A percentile compares a stretch with the other conserved stretches of the same genome.
Conservation (phyloP, 345 rosid species). For the Syzygium aqueum region DNA sequence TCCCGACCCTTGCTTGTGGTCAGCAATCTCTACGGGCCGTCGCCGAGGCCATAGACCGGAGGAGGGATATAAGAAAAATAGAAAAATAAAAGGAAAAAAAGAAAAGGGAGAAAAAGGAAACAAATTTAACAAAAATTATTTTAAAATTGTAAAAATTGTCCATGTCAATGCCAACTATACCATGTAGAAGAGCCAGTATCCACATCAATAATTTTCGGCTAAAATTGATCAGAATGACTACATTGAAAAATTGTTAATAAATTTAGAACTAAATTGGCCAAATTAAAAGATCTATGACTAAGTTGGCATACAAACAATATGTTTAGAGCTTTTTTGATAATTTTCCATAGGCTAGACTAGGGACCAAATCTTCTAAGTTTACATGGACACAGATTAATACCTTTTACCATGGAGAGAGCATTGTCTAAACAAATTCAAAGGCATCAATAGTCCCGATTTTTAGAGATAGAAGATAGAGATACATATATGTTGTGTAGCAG, state of each 20-base stretch:
- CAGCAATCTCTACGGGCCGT: no score
- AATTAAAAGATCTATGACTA: fast-evolving
- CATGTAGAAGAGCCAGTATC: fast-evolving
- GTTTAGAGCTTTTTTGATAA: background rate
- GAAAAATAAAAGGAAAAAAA: no score
- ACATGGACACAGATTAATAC: background rate
- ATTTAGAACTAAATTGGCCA: background rate
- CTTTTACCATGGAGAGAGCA: background rate
- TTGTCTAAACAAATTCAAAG: background rate
- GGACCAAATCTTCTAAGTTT: background rate
- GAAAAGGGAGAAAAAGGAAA: no score
- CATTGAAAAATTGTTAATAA: background rate
- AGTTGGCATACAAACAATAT: background rate
- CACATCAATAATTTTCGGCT: fast-evolving
- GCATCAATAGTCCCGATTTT: background rate
- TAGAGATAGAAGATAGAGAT: background rate
- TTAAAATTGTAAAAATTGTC: no score
- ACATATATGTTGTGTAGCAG: background rate
- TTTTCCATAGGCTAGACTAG: background rate
- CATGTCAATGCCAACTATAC: fast-evolving
- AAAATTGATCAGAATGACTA: background rate
- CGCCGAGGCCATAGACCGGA: no score
- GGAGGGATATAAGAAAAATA: no score
- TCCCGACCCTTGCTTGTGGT: no score
- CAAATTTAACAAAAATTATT: no score